Evolutionary conservation across 2,329 filamentous ascomycete genomes (phyloP), one percentile per base, ranked within the genome.

Genomic region (Cylindrodendrum hubeiense): DNA sequence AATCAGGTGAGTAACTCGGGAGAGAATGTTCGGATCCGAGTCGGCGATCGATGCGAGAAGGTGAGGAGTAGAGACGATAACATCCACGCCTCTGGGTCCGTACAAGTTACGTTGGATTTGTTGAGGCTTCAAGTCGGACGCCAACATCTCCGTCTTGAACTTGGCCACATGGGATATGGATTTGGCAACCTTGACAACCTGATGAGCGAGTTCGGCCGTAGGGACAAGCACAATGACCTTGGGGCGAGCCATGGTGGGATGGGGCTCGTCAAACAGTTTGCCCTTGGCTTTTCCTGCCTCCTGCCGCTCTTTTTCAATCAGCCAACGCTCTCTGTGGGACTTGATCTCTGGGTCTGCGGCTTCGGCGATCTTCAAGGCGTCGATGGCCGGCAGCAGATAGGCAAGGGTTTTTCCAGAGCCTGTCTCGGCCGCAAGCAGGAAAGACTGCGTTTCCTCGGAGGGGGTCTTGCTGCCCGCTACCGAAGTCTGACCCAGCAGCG

Each of bases 401-500:
- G 96, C 94, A 67, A 99, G 84, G 1, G 96, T 99, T 84, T 99
- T 99, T 65, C 96, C 96, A 0, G 96, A 98, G 13, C 96, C 96
- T 0, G 96, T 99, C 83, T 99, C 96, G 12, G 96, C 96, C 4
- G 96, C 96, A 53, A 99, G 85, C 13, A 99, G 85, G 76, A 93
- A 98, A 1, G 79, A 79, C 43, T 72, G 66, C 54, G 69, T 66
- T 81, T 83, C 87, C 65, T 81, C 80, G 70, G 75, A 85, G 60
- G 73, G 60, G 2, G 54, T 65, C 56, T 76, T 78, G n/a, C 64
- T 52, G 47, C 72, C 68, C 19, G 71, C 71, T 4, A 72, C 65
- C 7, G 67, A 65, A 24, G 84, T 77, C 73, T 89, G 83, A 15
- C 90, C 88, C 50, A 97, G 82, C 9, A 99, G 83, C 0, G 89